These are phyloP conservation scores for Hymenoscyphus infarciens DNA, from an alignment of 2,329 filamentous ascomycete species.

Conservation along the genomic window DNA sequence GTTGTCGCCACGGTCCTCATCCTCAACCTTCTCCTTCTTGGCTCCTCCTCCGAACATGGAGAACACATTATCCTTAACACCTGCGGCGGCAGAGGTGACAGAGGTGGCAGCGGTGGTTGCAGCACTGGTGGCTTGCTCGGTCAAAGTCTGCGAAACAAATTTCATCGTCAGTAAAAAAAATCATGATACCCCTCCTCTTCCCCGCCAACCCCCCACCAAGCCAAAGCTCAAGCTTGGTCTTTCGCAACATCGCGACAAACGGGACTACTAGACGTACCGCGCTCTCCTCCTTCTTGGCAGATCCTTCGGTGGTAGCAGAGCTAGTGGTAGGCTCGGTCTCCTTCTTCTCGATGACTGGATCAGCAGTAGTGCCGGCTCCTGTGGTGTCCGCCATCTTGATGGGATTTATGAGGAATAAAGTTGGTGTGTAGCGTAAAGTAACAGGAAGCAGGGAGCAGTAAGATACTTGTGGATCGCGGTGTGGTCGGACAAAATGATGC, in stretches of 20 bases:
- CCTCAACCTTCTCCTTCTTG: slow-evolving; percentile 87
- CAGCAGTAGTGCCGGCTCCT: slow-evolving; percentile 34
- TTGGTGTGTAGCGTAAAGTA: neutral
- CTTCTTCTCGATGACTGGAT: slow-evolving; percentile 35
- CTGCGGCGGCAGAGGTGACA: slow-evolving; percentile 39
- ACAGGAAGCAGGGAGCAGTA: neutral
- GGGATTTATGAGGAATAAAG: neutral
- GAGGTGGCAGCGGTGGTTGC: slow-evolving; percentile 39
- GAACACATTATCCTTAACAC: slow-evolving; percentile 67
- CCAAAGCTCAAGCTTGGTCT: neutral
- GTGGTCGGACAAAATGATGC: slow-evolving; percentile 5
- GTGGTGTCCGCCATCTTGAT: slow-evolving; percentile 15
- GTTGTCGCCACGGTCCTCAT: slow-evolving; percentile 78
- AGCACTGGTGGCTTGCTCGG: slow-evolving; percentile 36
- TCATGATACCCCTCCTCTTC: slow-evolving; percentile 2
- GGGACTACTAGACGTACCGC: slow-evolving; percentile 23
- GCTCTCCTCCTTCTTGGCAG: slow-evolving; percentile 11
- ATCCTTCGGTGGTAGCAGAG: slow-evolving; percentile 10
- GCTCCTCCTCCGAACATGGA: slow-evolving; percentile 98
- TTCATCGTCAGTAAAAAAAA: slow-evolving; percentile 9
- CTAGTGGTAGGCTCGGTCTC: slow-evolving; percentile 22
- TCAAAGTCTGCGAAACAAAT: slow-evolving; percentile 27
- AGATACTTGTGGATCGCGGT: slow-evolving; percentile 6
- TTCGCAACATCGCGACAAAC: neutral
- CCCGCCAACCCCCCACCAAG: slow-evolving; percentile 12